A percentile compares a stretch with the other conserved stretches of the same genome.
Evolutionary conservation across 768 basidiomycete species (phyloP).

Genomic region (Tricholomella constricta): DNA sequence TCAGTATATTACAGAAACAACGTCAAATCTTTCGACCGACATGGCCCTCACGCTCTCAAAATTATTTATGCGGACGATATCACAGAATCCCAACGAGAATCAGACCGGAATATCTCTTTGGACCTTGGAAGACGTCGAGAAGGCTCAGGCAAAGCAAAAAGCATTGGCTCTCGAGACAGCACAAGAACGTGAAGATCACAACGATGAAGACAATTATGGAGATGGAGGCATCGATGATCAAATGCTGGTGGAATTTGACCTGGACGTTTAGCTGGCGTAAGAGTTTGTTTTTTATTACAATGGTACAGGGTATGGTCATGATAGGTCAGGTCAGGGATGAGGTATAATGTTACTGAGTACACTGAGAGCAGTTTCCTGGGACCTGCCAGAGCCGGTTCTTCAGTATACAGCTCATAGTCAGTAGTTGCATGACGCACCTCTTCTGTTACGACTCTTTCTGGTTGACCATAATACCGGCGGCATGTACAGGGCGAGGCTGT

Average conservation of each 20-base stretch:
- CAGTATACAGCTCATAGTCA: not conserved
- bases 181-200: conserved; percentile 37
- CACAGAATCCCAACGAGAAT: conserved; percentile 96
- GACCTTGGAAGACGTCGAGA: conserved; percentile 90
- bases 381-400: conserved; percentile 31
- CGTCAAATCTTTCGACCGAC: conserved; percentile 96
- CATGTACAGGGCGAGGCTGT: conserved; percentile 42
- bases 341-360: conserved; percentile 20
- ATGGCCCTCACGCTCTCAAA: conserved; percentile 96
- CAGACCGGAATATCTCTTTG: conserved; percentile 93
- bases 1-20: conserved; percentile 98
- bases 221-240: conserved; percentile 70
- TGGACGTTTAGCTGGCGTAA: conserved; percentile 35
- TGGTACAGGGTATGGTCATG: not conserved
- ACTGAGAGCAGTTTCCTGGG: conserved; percentile 40
- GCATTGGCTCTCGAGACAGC: conserved; percentile 57
- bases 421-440: conserved; percentile 38
- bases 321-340: not conserved
- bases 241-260: conserved; percentile 60
- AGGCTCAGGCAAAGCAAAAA: conserved; percentile 80
- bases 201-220: conserved; percentile 63
- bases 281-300: conserved; percentile 4
- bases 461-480: conserved; percentile 62
- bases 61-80: conserved; percentile 97
- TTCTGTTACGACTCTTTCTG: conserved; percentile 48